phyloP scores from a whole-genome alignment of 768 basidiomycete species.

The Kwoniella bestiolae region DNA sequence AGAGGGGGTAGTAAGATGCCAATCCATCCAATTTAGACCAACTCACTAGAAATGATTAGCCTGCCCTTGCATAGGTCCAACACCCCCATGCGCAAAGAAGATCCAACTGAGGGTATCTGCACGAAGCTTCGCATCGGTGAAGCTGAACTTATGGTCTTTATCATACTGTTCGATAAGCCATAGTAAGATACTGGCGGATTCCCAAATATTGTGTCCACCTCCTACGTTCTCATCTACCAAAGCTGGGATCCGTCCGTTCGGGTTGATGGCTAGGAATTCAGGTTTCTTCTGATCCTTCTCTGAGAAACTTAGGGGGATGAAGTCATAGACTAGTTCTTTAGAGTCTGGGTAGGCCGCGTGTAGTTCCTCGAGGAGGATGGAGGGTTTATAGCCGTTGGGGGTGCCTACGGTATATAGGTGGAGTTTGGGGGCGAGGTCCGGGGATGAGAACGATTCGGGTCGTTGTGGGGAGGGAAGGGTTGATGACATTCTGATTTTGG shows the following conservation, averaged over 20 bases:
- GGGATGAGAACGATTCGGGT: constrained; percentile 19
- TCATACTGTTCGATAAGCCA: constrained; percentile 81
- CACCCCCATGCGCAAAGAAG: constrained; percentile 67
- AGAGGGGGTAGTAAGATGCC: not conserved
- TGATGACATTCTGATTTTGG: not conserved
- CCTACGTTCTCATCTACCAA: constrained; percentile 54
- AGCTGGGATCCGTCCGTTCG: constrained; percentile 59
- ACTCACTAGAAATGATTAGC: constrained; percentile 77
- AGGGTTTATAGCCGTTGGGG: constrained; percentile 63
- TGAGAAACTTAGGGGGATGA: constrained; percentile 62
- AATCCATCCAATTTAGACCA: not conserved
- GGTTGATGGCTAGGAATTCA: constrained; percentile 70
- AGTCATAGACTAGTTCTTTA: constrained; percentile 53
- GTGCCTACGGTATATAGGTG: constrained; percentile 64
- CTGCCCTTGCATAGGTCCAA: constrained; percentile 82
- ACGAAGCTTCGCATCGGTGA: constrained; percentile 64
- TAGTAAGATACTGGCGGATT: constrained; percentile 74
- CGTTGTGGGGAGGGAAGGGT: constrained; percentile 6
- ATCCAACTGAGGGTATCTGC: constrained; percentile 83
- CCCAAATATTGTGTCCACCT: constrained; percentile 56
- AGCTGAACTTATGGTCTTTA: constrained; percentile 68
- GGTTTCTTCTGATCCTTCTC: constrained; percentile 78
- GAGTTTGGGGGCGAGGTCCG: constrained; percentile 36
- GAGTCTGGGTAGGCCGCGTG: constrained; percentile 61
- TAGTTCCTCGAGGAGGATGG: constrained; percentile 69